A percentile compares a stretch with the other conserved stretches of the same genome.
Evolutionary conservation across 495 filamentous ascomycete genomes (phyloP).

Genomic region (Saxophila tyrrhenica): DNA sequence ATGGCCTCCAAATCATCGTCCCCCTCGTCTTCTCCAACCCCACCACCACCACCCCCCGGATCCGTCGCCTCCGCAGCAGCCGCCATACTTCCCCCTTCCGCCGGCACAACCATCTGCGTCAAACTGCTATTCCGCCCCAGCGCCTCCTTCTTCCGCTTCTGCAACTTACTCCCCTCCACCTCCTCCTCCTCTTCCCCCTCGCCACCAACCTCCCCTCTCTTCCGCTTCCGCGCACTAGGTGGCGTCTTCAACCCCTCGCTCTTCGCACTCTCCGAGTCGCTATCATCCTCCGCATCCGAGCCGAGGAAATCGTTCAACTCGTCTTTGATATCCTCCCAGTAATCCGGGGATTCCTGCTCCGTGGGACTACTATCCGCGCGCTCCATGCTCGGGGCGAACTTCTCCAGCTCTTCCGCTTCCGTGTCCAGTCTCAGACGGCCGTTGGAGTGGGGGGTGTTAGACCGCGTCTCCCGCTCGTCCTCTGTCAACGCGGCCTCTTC

Average conservation of each 20-base stretch:
- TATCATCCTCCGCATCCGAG: slow-evolving; percentile 45
- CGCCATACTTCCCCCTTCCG: not conserved
- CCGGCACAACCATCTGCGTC: slow-evolving; percentile 17
- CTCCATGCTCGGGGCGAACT: slow-evolving; percentile 13
- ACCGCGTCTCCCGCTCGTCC: slow-evolving; percentile 17
- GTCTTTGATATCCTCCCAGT: slow-evolving; percentile 55
- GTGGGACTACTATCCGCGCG: slow-evolving; percentile 35
- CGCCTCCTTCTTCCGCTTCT: slow-evolving; percentile 33
- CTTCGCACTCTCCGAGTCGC: slow-evolving; percentile 27
- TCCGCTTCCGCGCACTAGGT: slow-evolving; percentile 23
- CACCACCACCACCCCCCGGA: slow-evolving; percentile 6
- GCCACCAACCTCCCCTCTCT: slow-evolving; percentile 7
- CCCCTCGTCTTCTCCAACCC: slow-evolving; percentile 4
- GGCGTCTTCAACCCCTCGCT: slow-evolving; percentile 23
- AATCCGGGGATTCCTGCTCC: slow-evolving; percentile 39
- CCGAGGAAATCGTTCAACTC: slow-evolving; percentile 71
- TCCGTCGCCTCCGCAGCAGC: not conserved
- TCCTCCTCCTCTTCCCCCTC: slow-evolving; percentile 17
- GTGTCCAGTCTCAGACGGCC: not conserved
- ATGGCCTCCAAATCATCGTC: slow-evolving; percentile 16
- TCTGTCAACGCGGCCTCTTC: slow-evolving; percentile 20
- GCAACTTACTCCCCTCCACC: slow-evolving; percentile 25
- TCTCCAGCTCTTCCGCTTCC: slow-evolving; percentile 4
- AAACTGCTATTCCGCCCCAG: slow-evolving; percentile 33
- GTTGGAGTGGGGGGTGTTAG: not conserved